Percentiles rank a stretch among this genome's conserved stretches.
phyloP scores from a whole-genome alignment of 2,329 filamentous ascomycete species.

The Epichloe gansuensis region DNA sequence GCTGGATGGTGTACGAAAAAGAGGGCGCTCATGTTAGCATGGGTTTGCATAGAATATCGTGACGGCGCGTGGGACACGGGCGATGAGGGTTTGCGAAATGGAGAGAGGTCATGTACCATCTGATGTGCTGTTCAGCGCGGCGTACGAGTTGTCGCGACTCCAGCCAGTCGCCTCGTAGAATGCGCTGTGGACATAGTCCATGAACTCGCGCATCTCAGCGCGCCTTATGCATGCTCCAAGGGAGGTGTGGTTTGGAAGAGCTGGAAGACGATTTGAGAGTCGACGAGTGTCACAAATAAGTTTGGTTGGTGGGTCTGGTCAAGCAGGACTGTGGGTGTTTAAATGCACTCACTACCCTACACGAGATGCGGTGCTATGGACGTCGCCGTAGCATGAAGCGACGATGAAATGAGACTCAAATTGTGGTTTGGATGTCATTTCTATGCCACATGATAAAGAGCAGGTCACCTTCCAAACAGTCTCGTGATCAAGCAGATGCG shows the following conservation, averaged over 20 bases:
- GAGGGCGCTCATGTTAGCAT: constrained; percentile 10
- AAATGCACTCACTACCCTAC: no score
- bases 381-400: no score
- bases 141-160: constrained; percentile 88
- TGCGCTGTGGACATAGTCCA: constrained; percentile 89
- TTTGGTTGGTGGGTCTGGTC: background rate
- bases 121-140: constrained; percentile 70
- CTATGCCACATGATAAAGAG: no score
- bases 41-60: background rate
- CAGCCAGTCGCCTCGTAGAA: constrained; percentile 80
- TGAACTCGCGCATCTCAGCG: constrained; percentile 76
- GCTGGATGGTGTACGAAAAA: constrained; percentile 32
- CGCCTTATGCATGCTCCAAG: constrained; percentile 17
- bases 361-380: no score
- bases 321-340: no score
- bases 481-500: no score
- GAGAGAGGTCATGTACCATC: constrained; percentile 41
- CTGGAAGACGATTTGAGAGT: background rate
- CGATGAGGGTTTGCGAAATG: background rate
- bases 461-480: no score
- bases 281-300: background rate
- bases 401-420: no score
- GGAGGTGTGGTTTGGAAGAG: background rate
- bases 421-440: no score
- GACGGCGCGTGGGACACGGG: background rate